Evolutionary conservation across 2,329 filamentous ascomycete genomes (phyloP).

Genomic region (Scedosporium apiospermum): DNA sequence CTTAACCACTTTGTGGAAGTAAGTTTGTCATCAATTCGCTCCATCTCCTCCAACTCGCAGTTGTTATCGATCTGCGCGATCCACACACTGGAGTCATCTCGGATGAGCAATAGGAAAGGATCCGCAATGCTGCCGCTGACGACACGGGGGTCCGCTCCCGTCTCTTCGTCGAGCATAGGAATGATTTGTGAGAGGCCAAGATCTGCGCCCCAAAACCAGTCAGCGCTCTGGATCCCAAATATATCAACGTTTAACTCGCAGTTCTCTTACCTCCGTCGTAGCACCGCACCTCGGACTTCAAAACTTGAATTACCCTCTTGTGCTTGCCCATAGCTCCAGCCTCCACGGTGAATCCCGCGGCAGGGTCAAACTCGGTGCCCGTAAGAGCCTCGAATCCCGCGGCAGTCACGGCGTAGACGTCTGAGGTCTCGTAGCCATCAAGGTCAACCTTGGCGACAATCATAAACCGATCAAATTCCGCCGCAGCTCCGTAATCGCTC

Average conservation of each 20-base stretch:
- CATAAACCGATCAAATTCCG: slow-evolving; percentile 68
- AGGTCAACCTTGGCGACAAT: slow-evolving; percentile 67
- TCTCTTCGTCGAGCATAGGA: slow-evolving; percentile 86
- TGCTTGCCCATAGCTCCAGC: slow-evolving; percentile 75
- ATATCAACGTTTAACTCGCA: neutral
- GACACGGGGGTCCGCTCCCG: slow-evolving; percentile 68
- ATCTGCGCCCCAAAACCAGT: slow-evolving; percentile 39
- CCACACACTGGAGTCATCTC: slow-evolving; percentile 74
- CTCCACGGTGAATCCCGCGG: slow-evolving; percentile 78
- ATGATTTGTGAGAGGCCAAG: slow-evolving; percentile 84
- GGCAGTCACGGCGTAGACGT: slow-evolving; percentile 67
- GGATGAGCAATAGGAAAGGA: slow-evolving; percentile 72
- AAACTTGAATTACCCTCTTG: slow-evolving; percentile 75
- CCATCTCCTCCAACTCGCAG: slow-evolving; percentile 77
- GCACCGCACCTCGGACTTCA: slow-evolving; percentile 77
- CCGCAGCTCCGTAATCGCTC: slow-evolving; percentile 43
- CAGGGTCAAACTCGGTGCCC: slow-evolving; percentile 84
- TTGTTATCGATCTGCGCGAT: slow-evolving; percentile 63
- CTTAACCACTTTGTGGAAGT: slow-evolving; percentile 65
- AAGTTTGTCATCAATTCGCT: slow-evolving; percentile 48
- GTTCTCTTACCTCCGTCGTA: slow-evolving; percentile 72
- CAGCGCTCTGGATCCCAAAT: slow-evolving; percentile 8
- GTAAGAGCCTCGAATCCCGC: slow-evolving; percentile 65
- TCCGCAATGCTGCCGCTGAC: slow-evolving; percentile 77
- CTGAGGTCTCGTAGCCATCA: slow-evolving; percentile 64